Evolutionary conservation across 495 filamentous ascomycete genomes (phyloP), one percentile per base, ranked within the genome.

Genomic region (Penicillium longicatenatum): DNA sequence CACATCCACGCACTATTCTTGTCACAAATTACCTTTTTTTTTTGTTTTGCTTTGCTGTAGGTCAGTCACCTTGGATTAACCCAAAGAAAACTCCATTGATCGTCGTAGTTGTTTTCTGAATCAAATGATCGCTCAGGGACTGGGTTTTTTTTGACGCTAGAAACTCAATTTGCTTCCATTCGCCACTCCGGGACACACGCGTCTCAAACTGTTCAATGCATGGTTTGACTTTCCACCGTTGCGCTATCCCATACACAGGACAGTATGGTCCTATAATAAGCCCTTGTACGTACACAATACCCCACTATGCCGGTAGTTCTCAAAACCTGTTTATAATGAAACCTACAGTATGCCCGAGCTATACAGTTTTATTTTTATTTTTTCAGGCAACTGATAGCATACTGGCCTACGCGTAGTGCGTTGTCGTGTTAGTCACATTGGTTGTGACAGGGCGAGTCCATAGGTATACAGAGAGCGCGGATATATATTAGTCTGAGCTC

Each of bases 221-320:
- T 50, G 31, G 42, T 50, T 59, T 59, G 37, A 46, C 39, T 55
- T 60, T 51, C 39, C 46, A 37, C 59, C 59, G 59, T 56, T 61
- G 59, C 49, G 54, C 59, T 57, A 56, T 56, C 43, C 54, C 59
- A 45, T 14, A 53, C 53, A 31, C 30, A 57, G 59, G 14, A 35
- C 53, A 61, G 53, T 37, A 41, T 22, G 29, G 33, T 52, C 49
- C 59, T 52, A 56, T 61, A 43, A 61, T 56, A 61, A 49, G 41
- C 41, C 42, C 41, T 42, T 20, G 33, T 39, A 31, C 31, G 44
- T 30, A 46, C 52, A 45, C 39, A 16, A 20, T 1, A 31, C 52
- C 41, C 52, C 52, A 45, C 52, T 39, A 17, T n/a, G 50, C 35
- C 31, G n/a, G n/a, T 37, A 29, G 17, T 37, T 39, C 4, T 10